Evolutionary conservation across 345 rosid genomes (phyloP).

Genomic region (Populus alba): DNA sequence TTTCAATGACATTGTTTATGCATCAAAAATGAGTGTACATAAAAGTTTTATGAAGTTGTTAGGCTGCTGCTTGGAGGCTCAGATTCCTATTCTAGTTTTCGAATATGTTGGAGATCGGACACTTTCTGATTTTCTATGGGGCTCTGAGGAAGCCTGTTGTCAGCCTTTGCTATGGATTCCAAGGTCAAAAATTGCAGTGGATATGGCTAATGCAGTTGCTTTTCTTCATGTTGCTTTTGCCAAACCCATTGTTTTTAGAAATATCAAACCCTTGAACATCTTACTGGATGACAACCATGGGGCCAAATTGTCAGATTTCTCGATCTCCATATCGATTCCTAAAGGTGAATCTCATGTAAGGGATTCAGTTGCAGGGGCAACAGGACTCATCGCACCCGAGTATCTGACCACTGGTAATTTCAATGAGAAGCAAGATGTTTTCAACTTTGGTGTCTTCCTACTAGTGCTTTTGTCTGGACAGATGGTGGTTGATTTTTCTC

Average conservation of each 20-base stretch:
- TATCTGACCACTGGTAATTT: background rate
- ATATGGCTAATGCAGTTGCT: slow-evolving; percentile 16
- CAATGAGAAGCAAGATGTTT: slow-evolving; percentile 33
- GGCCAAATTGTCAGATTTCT: slow-evolving; percentile 20
- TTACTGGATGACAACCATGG: slow-evolving; percentile 1
- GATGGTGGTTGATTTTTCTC: background rate
- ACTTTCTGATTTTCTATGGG: too few species aligned
- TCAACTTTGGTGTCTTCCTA: slow-evolving; percentile 13
- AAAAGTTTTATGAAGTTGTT: slow-evolving; percentile 22
- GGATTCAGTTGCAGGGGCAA: background rate
- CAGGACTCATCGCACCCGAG: slow-evolving; percentile 11
- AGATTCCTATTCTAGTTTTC: background rate
- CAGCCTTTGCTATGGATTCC: slow-evolving; percentile 10
- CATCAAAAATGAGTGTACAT: slow-evolving; percentile 15
- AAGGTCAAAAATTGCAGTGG: slow-evolving; percentile 25
- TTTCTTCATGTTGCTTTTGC: slow-evolving; percentile 27
- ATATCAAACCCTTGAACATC: background rate
- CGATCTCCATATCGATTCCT: slow-evolving; percentile 9
- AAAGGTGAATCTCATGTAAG: slow-evolving; percentile 15
- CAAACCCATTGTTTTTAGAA: slow-evolving; percentile 15
- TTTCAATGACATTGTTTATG: slow-evolving; percentile 9
- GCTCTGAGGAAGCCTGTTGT: background rate
- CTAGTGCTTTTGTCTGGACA: slow-evolving; percentile 19
- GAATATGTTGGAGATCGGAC: too few species aligned
- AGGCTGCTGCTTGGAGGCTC: slow-evolving; percentile 31